Percentiles rank a stretch among this genome's conserved stretches.
These are phyloP conservation scores for Alternaria incomplexa DNA, from an alignment of 2,329 filamentous ascomycete genomes.

Conservation along the genomic window DNA sequence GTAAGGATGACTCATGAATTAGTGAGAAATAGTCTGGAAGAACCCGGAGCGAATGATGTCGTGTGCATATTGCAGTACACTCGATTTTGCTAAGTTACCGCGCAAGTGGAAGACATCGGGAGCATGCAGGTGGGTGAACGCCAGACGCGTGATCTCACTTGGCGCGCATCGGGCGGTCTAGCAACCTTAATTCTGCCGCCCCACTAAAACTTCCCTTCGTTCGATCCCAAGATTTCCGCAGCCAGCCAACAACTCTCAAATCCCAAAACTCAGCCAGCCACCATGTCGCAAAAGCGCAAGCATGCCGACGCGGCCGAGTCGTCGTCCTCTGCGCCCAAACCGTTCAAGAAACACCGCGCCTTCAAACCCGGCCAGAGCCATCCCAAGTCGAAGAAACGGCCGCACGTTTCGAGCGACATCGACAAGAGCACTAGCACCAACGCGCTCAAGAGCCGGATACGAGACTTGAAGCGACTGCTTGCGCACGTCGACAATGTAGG, in stretches of 20 bases:
- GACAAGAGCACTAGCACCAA: conserved; percentile 53
- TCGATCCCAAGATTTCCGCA: conserved; percentile 6
- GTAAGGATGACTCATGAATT: background rate
- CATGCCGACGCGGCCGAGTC: conserved; percentile 28
- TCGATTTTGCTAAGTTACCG: background rate
- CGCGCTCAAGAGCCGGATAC: conserved; percentile 73
- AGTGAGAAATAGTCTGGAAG: background rate
- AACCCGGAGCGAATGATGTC: background rate
- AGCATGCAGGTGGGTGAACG: conserved; percentile 15
- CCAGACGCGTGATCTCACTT: conserved; percentile 28
- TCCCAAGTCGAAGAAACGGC: conserved; percentile 23
- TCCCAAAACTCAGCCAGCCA: conserved; percentile 1
- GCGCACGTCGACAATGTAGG: conserved; percentile 60
- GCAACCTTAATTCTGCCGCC: conserved; percentile 31
- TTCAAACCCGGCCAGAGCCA: conserved; percentile 25
- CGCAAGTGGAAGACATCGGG: background rate
- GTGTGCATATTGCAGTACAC: background rate
- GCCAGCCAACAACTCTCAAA: background rate
- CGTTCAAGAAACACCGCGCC: conserved; percentile 34
- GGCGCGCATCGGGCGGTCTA: conserved; percentile 26
- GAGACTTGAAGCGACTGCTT: conserved; percentile 72
- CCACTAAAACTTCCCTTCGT: conserved; percentile 39
- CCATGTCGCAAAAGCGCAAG: conserved; percentile 48
- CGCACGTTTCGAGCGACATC: conserved; percentile 28
- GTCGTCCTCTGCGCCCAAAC: conserved; percentile 11